A percentile compares a stretch with the other conserved stretches of the same genome.
phyloP scores from a whole-genome alignment of 371 early-diverging fungal genomes.

The Mortierella sp. region DNA sequence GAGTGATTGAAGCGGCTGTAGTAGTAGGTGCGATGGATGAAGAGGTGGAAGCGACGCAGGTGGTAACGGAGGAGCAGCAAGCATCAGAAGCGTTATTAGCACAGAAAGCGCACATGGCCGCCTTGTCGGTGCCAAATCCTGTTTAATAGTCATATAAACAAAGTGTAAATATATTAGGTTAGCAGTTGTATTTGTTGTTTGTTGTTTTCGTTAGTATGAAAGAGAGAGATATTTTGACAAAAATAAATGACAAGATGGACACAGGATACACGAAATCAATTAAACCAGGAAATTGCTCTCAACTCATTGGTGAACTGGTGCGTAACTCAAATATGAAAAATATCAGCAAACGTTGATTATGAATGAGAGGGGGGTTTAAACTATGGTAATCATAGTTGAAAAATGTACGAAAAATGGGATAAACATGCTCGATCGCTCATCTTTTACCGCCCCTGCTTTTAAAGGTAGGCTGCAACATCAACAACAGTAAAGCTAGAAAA shows the following conservation, averaged over 20 bases:
- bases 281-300: conserved; percentile 39
- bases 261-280: conserved; percentile 18
- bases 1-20: not conserved
- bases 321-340: conserved; percentile 18
- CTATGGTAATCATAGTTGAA: not conserved
- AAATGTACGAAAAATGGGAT: not conserved
- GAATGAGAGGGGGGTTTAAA: not conserved
- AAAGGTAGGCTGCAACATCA: no score
- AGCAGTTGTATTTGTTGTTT: conserved; percentile 1
- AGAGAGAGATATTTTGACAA: conserved; percentile 10
- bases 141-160: not conserved
- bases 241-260: conserved; percentile 16
- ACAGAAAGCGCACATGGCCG: conserved; percentile 38
- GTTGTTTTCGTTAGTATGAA: not conserved
- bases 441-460: conserved; percentile 5
- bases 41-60: conserved; percentile 8
- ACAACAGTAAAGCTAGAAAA: no score
- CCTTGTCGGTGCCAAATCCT: conserved; percentile 20
- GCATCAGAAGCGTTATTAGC: not conserved
- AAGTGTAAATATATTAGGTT: not conserved
- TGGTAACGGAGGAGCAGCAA: not conserved
- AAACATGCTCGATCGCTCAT: not conserved
- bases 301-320: conserved; percentile 12
- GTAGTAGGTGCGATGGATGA: not conserved
- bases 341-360: conserved; percentile 1